phyloP scores from a whole-genome alignment of 2,329 filamentous ascomycete genomes.

The Sarocladium brachiariae region DNA sequence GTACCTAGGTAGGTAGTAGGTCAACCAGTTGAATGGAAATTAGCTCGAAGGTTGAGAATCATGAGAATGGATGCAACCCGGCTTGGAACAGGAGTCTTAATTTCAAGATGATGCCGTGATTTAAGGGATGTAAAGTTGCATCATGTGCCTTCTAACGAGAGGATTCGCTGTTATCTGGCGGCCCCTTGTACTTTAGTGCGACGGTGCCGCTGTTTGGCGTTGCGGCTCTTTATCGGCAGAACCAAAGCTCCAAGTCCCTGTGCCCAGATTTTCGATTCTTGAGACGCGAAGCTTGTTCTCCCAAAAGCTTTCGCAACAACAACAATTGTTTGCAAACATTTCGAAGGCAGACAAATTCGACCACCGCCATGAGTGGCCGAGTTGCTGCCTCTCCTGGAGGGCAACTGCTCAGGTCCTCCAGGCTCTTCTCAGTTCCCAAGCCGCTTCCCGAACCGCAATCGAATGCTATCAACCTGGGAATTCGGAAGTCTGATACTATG shows the following conservation, averaged over 20 bases:
- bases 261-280: slow-evolving; percentile 2
- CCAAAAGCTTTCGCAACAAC: neutral
- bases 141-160: no score
- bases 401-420: slow-evolving; percentile 73
- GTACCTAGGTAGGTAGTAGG: no score
- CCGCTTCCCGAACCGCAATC: slow-evolving; percentile 60
- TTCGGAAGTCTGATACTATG: slow-evolving; percentile 30
- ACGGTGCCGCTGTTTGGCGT: no score
- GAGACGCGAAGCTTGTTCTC: neutral
- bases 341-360: neutral
- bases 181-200: no score
- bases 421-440: slow-evolving; percentile 80
- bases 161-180: no score
- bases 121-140: no score
- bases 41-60: no score
- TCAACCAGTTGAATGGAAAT: no score
- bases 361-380: slow-evolving; percentile 22
- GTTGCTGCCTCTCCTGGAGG: slow-evolving; percentile 50
- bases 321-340: neutral
- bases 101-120: no score
- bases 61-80: no score
- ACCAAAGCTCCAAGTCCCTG: neutral
- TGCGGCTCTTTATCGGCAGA: slow-evolving; percentile 3
- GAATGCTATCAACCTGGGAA: slow-evolving; percentile 29
- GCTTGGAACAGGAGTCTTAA: no score